Base-by-base conservation (phyloP, 129 eudicot genomes). In the Scalesia atractyloides region DNA sequence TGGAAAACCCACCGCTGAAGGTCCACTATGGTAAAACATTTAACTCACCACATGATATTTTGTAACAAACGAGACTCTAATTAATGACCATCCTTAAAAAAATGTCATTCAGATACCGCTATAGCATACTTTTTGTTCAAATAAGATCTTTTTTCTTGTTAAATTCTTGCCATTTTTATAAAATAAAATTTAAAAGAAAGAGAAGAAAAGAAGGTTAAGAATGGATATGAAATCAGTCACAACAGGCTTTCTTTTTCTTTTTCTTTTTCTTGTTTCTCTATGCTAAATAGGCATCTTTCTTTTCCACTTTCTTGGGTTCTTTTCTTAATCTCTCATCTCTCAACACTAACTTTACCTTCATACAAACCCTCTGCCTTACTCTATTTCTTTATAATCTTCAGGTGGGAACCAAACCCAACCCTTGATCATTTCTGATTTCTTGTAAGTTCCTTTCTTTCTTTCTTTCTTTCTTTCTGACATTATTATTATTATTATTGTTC, bases 251-350 rank as follows among this genome's bases (percentile, higher is more conserved):
- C 61, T 59, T 68, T 68, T 60, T 54, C 43, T 78, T 77, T 50
- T 80, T 74, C 87, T 77, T 86, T 80, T 82, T 79, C 91, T 85
- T 87, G 85, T 68, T 30, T 81, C 85, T 78, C 96, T 81, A 76
- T 85, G 84, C 78, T 77, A 6, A 56, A 60, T 60, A 84, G 76
- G 99, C 98, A 93, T 93, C 97, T 93, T 84, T 83, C 73, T 50
- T 76, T 71, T 46, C 82, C 79, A 82, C 77, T 86, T 83, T 81
- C 83, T 81, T 79, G 30, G 81, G 60, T 69, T 78, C 86, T 78
- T 82, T 82, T 75, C 82, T 72, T 58, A 67, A 22, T 72, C 83
- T 72, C 79, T 19, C 70, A 22, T 65, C 73, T 68, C 73, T 9
- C 49, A 75, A 75, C 79, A 75, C 73, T 8, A 73, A 69, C 73